Evolutionary conservation across 305 asterid species (phyloP), one percentile per base, ranked within the genome.

Genomic region (Fraxinus baroniana): DNA sequence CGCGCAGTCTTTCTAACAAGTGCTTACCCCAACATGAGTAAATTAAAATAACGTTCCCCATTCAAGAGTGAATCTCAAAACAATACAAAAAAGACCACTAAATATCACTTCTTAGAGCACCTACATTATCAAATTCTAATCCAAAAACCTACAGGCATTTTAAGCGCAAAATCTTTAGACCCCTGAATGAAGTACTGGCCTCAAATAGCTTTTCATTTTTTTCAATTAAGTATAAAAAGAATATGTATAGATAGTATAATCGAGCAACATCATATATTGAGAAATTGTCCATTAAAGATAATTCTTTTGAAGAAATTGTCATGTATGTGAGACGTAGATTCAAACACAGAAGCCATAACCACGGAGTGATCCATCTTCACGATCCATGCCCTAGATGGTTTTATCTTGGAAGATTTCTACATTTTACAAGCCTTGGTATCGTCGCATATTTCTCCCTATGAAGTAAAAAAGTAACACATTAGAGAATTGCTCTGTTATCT

Each of bases 391-490:
- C 22, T 30, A 1, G 8, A 68, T 5, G 20, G 3, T 68, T 4
- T 68, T 26, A 28, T 68, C 8, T 0, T 8, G 17, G 18, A 66
- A 3, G 73, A 24, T 66, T 12, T 86, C 88, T 89, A 91, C 87
- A 88, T 89, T 85, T 91, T 94, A 82, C 98, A 91, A 81, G 81
- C 89, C 89, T 89, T 90, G 91, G 73, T 84, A 82, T 91, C 93
- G 70, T 86, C 86, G 76, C 98, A 94, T 83, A 82, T 60, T 79
- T 87, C 93, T 81, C 83, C 86, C 94, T 92, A 87, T 79, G 85
- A 81, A 84, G 86, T 22, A 71, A 28, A 13, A 81, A 78, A 76
- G n/a, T 30, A 12, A 70, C 24, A 70, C 37, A 5, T 68, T 12
- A 26, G 9, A 62, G 17, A 49, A 49, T 49, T 49, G 18, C 62